Evolutionary conservation across 495 filamentous ascomycete species (phyloP), one percentile per base, ranked within the genome.

Genomic region (Paragyromitra xinjiangensis): DNA sequence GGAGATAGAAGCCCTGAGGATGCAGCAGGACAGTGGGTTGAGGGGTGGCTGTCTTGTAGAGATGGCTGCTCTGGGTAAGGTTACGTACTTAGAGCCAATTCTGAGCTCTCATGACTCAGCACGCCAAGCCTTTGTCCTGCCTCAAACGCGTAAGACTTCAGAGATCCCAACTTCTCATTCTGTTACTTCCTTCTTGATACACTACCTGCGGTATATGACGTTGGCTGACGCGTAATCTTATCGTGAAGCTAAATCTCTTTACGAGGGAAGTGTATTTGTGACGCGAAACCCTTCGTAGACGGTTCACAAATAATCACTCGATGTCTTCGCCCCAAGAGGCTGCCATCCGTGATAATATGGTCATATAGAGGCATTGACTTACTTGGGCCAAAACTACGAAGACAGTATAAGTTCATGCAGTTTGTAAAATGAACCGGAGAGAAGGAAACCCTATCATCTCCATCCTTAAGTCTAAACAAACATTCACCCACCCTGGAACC

Each of bases 61-160:
- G 69, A 64, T 53, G 55, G 67, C n/a, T 63, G 37, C 53, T 37
- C 67, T 62, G 73, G 74, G 72, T 77, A 77, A 77, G 73, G 74
- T 77, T 77, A 77, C 69, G 74, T 71, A 73, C 69, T 73, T 51
- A 14, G 61, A 51, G 69, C 42, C 69, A 73, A 64, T 77, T 73
- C 69, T 59, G 64, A 76, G 73, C 73, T 76, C 16, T n/a, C 51
- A 66, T 77, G 74, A 77, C 61, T 77, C 74, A 77, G 19, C n/a
- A 7, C n/a, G 74, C 74, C 74, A 77, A 77, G 74, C 44, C 22
- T 61, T 11, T 53, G 24, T 19, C 55, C 55, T 62, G 64, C 61
- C 73, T 51, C 73, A 69, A 48, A 71, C 61, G 69, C 74, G 74
- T 73, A 77, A 73, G 51, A 34, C 56, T 34, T 59, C n/a, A 14